These are phyloP conservation scores for Aeschynomene evenia DNA, from an alignment of 306 rosid genomes.

Conservation along the genomic window DNA sequence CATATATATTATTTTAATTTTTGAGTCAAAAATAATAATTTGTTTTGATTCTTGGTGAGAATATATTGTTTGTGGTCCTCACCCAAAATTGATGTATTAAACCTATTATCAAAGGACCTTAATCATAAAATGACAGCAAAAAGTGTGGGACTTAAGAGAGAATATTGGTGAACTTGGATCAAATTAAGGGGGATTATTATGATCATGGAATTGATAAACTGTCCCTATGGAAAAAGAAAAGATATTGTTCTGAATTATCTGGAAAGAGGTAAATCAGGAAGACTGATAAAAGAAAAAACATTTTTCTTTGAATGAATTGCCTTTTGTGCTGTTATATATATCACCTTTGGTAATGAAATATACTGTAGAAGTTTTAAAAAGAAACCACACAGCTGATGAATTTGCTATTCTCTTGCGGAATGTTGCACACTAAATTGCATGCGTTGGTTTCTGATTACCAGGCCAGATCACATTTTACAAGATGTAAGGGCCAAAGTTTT, in stretches of 20 bases:
- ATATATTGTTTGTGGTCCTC: constrained; percentile 1
- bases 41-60: constrained; percentile 2
- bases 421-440: constrained; percentile 22
- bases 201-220: neutral
- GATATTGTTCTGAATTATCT: neutral
- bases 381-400: neutral
- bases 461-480: constrained; percentile 93
- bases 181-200: neutral
- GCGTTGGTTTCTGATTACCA: constrained; percentile 41
- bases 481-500: constrained; percentile 85
- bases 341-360: constrained; percentile 25
- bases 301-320: neutral
- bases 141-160: neutral
- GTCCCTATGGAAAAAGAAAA: neutral
- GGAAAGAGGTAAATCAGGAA: constrained; percentile 8
- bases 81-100: constrained; percentile 1
- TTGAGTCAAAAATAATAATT: no score
- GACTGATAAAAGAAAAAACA: neutral
- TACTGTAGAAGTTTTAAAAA: neutral
- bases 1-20: no score
- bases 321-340: neutral
- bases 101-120: constrained; percentile 1
- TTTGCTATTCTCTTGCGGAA: constrained; percentile 15
- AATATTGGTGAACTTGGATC: constrained; percentile 8
- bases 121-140: constrained; percentile 11